Base-by-base conservation (phyloP, 495 filamentous ascomycete genomes). In the Penicillium psychrofluorescens region DNA sequence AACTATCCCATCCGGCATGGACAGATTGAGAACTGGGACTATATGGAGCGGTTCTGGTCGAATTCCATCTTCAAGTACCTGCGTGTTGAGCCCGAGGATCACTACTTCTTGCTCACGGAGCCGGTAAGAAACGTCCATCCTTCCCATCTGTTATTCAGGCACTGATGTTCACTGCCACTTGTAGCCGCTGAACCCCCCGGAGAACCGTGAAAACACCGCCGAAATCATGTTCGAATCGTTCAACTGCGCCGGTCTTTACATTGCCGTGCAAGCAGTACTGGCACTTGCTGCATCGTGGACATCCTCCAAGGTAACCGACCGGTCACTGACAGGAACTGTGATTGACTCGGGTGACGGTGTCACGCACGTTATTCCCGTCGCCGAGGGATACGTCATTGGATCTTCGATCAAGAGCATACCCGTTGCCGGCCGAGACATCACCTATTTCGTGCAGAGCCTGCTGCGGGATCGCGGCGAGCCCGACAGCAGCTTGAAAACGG, bases 191-290 rank as follows among this genome's bases (percentile, higher is more conserved):
- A 97, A 98, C 68, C 92, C 92, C 22, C 92, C 92, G 13, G 92
- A 98, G 72, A 96, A 96, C 67, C 90, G 92, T 51, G 92, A 98
- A 64, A 96, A 96, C 64, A 97, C 92, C 14, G 92, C 92, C 64
- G 92, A 98, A 64, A 97, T 98, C 67, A 95, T 98, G 85, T 98
- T 98, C 71, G 92, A 98, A 60, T 95, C 91, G 12, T 98, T 97
- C 75, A 98, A 98, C 66, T 97, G 92, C 68, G 90, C 92, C 44
- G 92, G 92, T 65, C 84, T 98, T 33, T 98, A 98, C 68, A 98
- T 98, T 55, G 92, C 94, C 35, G 92, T 98, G 8, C 92, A 98
- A 70, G 92, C 92, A 11, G 92, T 98, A 14, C 83, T 98, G 40
- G 92, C 92, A 11, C 80, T 98, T 30, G 92, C 92, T 29, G 92